Evolutionary conservation across 2,329 filamentous ascomycete genomes (phyloP).

Genomic region (Didymella arachidicola): DNA sequence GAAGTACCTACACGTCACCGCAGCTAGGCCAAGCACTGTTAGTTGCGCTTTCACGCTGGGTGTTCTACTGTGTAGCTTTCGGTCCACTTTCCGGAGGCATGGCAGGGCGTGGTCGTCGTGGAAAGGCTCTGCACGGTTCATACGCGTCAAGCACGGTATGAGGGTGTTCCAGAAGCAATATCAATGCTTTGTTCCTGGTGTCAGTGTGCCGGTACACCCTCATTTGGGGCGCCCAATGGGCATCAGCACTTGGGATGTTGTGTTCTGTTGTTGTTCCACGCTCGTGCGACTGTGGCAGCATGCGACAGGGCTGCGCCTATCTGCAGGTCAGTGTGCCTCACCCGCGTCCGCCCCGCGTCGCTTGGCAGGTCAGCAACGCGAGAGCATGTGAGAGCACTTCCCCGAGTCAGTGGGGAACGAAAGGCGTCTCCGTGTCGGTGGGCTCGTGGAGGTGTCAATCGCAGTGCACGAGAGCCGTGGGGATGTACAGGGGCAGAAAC

Average conservation of each 20-base stretch:
- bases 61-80: not conserved
- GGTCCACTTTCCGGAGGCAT: conserved; percentile 9
- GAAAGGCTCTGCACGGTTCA: conserved; percentile 6
- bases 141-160: not conserved
- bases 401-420: conserved; percentile 29
- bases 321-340: conserved; percentile 20
- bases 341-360: conserved; percentile 19
- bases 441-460: conserved; percentile 28
- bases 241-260: conserved; percentile 16
- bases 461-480: conserved; percentile 31
- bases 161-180: conserved; percentile 16
- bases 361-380: conserved; percentile 14
- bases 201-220: conserved; percentile 5
- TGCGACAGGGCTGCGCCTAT: conserved; percentile 21
- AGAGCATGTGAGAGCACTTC: conserved; percentile 22
- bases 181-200: conserved; percentile 13
- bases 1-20: conserved; percentile 11
- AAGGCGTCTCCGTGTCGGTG: conserved; percentile 22
- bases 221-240: conserved; percentile 7
- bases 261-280: conserved; percentile 13
- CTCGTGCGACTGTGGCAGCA: conserved; percentile 17
- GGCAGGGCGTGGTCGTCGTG: conserved; percentile 11
- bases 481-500: conserved; percentile 21
- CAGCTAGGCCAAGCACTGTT: conserved; percentile 8
- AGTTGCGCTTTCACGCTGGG: conserved; percentile 1